Evolutionary conservation across 2,329 filamentous ascomycete species (phyloP).

Genomic region (Botryotinia narcissicola): DNA sequence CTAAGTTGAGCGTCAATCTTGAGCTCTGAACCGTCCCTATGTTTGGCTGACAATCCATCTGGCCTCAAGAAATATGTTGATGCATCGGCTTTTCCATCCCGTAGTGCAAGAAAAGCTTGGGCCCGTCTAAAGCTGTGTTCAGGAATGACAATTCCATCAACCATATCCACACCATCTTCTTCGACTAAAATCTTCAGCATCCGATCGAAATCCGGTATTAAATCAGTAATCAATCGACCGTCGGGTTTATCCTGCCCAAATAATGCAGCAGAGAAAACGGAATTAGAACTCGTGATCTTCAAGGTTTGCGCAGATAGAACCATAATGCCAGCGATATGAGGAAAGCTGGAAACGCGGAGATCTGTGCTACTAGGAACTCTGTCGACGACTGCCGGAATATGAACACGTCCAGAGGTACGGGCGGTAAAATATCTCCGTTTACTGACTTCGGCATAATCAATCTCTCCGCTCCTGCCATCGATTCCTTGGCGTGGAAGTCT

Average conservation of each 20-base stretch:
- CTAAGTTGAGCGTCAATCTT: slow-evolving; percentile 96
- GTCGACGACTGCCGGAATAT: slow-evolving; percentile 80
- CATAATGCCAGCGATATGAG: slow-evolving; percentile 95
- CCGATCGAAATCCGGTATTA: slow-evolving; percentile 85
- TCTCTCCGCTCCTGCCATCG: slow-evolving; percentile 65
- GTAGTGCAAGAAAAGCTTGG: slow-evolving; percentile 76
- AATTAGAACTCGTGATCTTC: slow-evolving; percentile 86
- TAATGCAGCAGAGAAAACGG: slow-evolving; percentile 86
- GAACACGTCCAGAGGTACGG: slow-evolving; percentile 70
- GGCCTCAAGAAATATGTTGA: slow-evolving; percentile 77
- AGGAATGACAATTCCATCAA: slow-evolving; percentile 94
- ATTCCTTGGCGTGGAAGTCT: slow-evolving; percentile 75
- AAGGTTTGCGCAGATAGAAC: slow-evolving; percentile 79
- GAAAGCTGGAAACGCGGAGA: slow-evolving; percentile 87
- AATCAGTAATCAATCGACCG: slow-evolving; percentile 71
- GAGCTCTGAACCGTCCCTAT: slow-evolving; percentile 87
- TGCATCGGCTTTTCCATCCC: slow-evolving; percentile 78
- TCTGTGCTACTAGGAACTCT: slow-evolving; percentile 67
- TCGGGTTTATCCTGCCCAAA: slow-evolving; percentile 87
- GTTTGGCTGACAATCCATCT: slow-evolving; percentile 78
- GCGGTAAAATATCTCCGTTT: slow-evolving; percentile 81
- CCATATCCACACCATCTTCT: slow-evolving; percentile 78
- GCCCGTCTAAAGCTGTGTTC: slow-evolving; percentile 95
- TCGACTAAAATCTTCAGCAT: slow-evolving; percentile 78
- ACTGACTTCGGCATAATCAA: slow-evolving; percentile 74